These are phyloP conservation scores for Angophora floribunda DNA, from an alignment of 345 rosid genomes.

Conservation along the genomic window DNA sequence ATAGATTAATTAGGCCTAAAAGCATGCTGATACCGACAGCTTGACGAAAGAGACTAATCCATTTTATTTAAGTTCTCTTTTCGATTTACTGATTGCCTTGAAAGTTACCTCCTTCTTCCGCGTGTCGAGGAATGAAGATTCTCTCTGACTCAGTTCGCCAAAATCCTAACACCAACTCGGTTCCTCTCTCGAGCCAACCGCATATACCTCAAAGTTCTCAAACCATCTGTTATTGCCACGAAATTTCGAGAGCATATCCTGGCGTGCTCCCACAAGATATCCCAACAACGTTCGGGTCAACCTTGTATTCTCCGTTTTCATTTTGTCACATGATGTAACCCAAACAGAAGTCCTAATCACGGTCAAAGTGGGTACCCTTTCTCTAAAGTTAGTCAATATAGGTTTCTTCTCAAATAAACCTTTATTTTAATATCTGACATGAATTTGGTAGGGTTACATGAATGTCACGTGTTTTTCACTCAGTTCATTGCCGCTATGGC, in stretches of 20 bases:
- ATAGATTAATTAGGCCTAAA: not conserved
- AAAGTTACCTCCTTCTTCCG: not conserved
- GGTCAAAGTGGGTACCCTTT: not conserved
- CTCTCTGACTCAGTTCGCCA: not conserved
- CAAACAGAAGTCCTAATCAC: not conserved
- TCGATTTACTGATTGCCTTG: not conserved
- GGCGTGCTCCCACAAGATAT: not conserved
- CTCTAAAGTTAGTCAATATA: not conserved
- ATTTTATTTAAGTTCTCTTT: not conserved
- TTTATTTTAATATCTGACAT: not conserved
- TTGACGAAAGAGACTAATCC: not conserved
- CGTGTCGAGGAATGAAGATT: not conserved
- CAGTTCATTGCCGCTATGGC: not conserved
- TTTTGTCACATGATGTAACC: not conserved
- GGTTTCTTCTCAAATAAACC: not conserved
- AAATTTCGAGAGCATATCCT: not conserved
- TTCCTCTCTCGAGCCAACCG: not conserved
- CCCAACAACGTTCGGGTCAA: not conserved
- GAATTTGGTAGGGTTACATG: not conserved
- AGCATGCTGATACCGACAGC: too few species aligned
- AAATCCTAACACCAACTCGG: not conserved
- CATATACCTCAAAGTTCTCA: not conserved
- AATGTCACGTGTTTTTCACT: not conserved
- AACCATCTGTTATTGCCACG: not conserved
- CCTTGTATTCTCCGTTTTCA: not conserved